Conservation (phyloP, 331 rosid genomes). For the Malus hybrid region DNA sequence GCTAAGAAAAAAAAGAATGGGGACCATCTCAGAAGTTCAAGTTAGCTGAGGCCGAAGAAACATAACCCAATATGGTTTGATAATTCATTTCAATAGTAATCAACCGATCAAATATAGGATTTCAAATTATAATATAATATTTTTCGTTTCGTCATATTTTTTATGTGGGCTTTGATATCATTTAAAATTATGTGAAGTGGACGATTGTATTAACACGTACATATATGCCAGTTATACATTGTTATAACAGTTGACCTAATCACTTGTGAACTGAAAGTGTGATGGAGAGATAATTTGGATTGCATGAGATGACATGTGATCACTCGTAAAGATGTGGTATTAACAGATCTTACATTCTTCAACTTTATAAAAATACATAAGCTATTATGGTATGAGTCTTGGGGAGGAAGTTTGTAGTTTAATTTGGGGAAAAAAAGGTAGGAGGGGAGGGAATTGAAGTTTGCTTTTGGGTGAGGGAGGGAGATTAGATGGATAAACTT, state of each 20-base stretch:
- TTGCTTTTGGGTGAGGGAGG: slow-evolving; percentile 31
- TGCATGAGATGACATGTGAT: background rate
- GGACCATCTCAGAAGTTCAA: background rate
- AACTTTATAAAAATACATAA: background rate
- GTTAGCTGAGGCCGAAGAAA: background rate
- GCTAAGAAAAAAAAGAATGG: background rate
- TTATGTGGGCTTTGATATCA: background rate
- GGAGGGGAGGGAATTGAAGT: background rate
- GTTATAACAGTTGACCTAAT: background rate
- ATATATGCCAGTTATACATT: too few relatives aligned
- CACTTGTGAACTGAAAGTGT: background rate
- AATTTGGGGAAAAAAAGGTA: background rate
- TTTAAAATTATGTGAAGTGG: background rate
- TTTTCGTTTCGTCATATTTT: background rate
- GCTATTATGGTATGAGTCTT: slow-evolving; percentile 8
- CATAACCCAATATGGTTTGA: background rate
- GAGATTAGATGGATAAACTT: slow-evolving; percentile 53
- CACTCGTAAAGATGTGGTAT: background rate
- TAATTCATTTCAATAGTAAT: background rate
- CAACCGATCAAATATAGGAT: background rate
- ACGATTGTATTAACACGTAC: background rate
- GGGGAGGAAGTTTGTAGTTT: slow-evolving; percentile 24
- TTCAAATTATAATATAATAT: too few relatives aligned
- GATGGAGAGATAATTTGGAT: background rate
- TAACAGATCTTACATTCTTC: background rate